These are phyloP conservation scores for Neofusicoccum laricinum DNA, from an alignment of 2,329 filamentous ascomycete species.

Conservation along the genomic window DNA sequence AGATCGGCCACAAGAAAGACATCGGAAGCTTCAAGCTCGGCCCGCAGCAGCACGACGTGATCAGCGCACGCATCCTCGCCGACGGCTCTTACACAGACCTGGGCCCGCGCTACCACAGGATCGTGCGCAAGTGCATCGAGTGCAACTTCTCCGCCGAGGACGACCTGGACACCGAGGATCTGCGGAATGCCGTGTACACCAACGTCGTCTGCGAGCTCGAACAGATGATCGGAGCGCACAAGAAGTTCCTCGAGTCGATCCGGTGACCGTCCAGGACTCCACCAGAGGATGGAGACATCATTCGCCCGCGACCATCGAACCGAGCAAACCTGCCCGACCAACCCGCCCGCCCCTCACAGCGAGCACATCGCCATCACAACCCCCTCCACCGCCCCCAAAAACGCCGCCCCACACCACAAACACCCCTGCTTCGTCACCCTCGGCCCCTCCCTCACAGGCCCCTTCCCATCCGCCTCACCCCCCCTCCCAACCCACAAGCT, in stretches of 20 bases:
- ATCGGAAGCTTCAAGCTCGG: slow-evolving; percentile 21
- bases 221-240: background rate
- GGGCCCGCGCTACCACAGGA: background rate
- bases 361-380: no score
- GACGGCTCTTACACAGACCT: background rate
- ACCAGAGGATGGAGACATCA: no score
- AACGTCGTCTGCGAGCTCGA: background rate
- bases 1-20: slow-evolving; percentile 26
- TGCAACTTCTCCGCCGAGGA: background rate
- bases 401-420: no score
- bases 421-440: no score
- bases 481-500: no score
- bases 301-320: no score
- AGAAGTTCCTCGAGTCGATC: background rate
- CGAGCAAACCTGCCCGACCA: no score
- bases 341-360: no score
- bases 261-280: no score
- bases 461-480: no score
- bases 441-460: no score
- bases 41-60: background rate
- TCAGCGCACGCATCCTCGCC: background rate
- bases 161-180: background rate
- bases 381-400: no score
- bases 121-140: background rate
- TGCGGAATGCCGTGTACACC: background rate